These are phyloP conservation scores for Pseudocercospora eumusae DNA, from an alignment of 2,329 filamentous ascomycete species.

Conservation along the genomic window DNA sequence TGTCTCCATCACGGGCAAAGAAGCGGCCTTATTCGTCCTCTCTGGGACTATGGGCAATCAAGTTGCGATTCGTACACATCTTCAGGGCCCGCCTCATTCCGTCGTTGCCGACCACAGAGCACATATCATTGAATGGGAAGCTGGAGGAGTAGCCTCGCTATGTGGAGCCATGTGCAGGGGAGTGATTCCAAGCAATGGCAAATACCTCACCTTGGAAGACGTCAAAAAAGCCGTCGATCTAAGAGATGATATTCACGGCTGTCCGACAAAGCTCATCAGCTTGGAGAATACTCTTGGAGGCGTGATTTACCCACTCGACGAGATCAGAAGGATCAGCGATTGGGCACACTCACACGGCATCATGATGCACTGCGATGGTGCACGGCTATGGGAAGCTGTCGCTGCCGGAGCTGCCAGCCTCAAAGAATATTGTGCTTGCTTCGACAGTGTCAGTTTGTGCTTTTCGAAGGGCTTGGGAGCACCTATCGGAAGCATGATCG, in stretches of 20 bases:
- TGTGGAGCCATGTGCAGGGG: slow-evolving; percentile 70
- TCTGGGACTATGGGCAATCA: slow-evolving; percentile 94
- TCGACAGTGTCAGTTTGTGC: slow-evolving; percentile 75
- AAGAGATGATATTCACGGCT: slow-evolving; percentile 71
- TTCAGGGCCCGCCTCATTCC: slow-evolving; percentile 76
- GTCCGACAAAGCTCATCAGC: slow-evolving; percentile 77
- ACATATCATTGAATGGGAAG: slow-evolving; percentile 74
- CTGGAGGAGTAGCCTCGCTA: slow-evolving; percentile 68
- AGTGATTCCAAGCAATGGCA: slow-evolving; percentile 68
- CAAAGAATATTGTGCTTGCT: slow-evolving; percentile 65
- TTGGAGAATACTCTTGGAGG: slow-evolving; percentile 86
- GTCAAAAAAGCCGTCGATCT: slow-evolving; percentile 66
- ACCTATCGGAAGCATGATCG: slow-evolving; percentile 74
- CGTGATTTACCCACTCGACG: slow-evolving; percentile 72
- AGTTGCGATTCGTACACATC: slow-evolving; percentile 73
- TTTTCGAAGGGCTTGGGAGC: slow-evolving; percentile 83
- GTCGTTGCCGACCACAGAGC: slow-evolving; percentile 77
- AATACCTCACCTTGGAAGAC: slow-evolving; percentile 75
- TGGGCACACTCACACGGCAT: slow-evolving; percentile 67
- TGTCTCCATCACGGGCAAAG: slow-evolving; percentile 71
- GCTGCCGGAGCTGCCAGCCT: slow-evolving; percentile 68
- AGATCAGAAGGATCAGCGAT: slow-evolving; percentile 66
- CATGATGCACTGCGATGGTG: slow-evolving; percentile 75
- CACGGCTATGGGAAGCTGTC: slow-evolving; percentile 79
- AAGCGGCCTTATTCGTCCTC: slow-evolving; percentile 76